Evolutionary conservation across 2,329 filamentous ascomycete genomes (phyloP).

Genomic region (Fusarium proliferatum): DNA sequence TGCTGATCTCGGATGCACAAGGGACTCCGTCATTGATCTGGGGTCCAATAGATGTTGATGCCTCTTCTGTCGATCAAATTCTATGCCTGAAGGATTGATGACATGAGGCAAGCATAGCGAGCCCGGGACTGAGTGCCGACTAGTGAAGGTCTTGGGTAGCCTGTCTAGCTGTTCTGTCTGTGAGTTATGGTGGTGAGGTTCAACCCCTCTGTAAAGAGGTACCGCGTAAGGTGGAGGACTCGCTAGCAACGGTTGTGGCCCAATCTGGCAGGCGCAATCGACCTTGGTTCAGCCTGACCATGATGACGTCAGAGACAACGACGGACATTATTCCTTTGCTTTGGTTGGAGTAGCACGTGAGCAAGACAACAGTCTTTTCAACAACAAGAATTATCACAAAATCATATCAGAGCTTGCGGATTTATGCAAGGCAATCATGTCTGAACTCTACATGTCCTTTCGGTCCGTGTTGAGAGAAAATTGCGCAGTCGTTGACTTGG

Average conservation of each 20-base stretch:
- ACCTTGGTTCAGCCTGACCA: neutral
- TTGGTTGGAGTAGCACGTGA: neutral
- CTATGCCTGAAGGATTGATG: neutral
- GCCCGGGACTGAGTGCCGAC: neutral
- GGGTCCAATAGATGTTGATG: neutral
- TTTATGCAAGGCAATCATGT: neutral
- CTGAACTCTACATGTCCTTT: neutral
- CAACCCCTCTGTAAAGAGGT: too few relatives aligned
- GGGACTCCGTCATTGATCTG: constrained; percentile 14
- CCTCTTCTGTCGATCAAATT: neutral
- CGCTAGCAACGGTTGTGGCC: constrained; percentile 4
- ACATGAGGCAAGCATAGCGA: neutral
- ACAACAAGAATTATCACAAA: neutral
- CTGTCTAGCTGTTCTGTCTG: neutral
- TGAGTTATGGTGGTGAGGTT: neutral
- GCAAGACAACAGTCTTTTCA: neutral
- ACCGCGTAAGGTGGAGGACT: neutral
- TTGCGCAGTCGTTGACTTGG: neutral
- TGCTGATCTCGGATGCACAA: constrained; percentile 11
- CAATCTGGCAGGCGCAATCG: constrained; percentile 23
- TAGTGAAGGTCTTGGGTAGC: neutral
- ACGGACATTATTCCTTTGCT: too few relatives aligned
- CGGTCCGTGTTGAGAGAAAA: neutral
- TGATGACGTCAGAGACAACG: constrained; percentile 26
- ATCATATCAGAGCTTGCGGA: neutral